Conservation (phyloP, 352 stramenopile species). For the Pythium graminicola region DNA sequence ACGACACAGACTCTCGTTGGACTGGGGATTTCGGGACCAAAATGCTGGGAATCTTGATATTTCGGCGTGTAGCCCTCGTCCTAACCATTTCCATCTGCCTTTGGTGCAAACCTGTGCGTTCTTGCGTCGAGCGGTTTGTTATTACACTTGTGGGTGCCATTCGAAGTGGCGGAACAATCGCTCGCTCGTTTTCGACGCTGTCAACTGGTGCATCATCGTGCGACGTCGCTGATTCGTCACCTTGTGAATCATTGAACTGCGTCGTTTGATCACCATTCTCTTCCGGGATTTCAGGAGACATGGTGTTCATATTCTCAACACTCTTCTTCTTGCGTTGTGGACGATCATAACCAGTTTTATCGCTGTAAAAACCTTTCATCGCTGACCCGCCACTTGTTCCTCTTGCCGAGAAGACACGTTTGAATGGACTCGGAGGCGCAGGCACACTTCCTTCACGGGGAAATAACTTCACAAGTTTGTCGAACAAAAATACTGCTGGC, state of each 20-base stretch:
- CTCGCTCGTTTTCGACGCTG: background rate
- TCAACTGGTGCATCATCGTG: background rate
- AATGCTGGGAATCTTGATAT: slow-evolving; percentile 10
- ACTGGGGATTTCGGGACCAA: background rate
- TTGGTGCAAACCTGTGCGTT: background rate
- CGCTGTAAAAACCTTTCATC: background rate
- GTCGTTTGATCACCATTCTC: slow-evolving; percentile 22
- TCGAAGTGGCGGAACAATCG: background rate
- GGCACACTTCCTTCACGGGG: slow-evolving; percentile 1
- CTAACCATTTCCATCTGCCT: background rate
- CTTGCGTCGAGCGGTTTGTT: background rate
- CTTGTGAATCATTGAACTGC: slow-evolving; percentile 21
- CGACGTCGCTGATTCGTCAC: slow-evolving; percentile 10
- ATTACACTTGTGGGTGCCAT: background rate
- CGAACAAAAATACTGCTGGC: slow-evolving; percentile 32
- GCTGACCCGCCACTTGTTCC: slow-evolving; percentile 9
- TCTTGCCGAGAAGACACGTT: slow-evolving; percentile 8
- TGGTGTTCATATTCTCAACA: background rate
- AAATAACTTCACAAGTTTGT: slow-evolving; percentile 34
- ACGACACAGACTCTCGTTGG: background rate
- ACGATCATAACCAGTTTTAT: background rate
- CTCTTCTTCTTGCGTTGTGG: background rate
- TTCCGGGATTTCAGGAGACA: background rate
- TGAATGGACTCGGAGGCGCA: slow-evolving; percentile 17
- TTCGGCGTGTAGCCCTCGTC: background rate